A percentile compares a stretch with the other conserved stretches of the same genome.
Conservation (phyloP, 2,329 filamentous ascomycete species). For the Neonectria neomacrospora region DNA sequence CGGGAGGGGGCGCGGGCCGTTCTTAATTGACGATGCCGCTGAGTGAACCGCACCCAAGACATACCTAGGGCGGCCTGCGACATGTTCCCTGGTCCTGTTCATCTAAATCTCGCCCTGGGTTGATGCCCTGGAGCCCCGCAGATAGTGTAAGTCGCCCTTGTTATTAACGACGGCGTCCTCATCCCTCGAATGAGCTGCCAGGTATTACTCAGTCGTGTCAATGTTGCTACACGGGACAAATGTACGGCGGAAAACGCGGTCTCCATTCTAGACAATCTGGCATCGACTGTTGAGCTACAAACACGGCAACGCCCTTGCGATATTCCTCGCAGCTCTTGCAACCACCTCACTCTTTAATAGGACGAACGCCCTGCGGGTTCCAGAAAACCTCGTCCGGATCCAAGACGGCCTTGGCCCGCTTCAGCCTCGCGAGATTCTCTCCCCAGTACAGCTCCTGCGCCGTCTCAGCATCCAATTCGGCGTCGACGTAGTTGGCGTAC, state of each 20-base stretch:
- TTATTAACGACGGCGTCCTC: not conserved
- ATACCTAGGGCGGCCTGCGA: constrained; percentile 4
- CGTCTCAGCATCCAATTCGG: constrained; percentile 46
- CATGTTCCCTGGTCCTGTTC: constrained; percentile 4
- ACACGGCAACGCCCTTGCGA: not conserved
- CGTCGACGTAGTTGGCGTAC: constrained; percentile 57
- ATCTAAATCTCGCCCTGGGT: constrained; percentile 11
- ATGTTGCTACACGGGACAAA: not conserved
- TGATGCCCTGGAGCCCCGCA: not conserved
- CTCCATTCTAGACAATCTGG: not conserved
- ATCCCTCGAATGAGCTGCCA: not conserved
- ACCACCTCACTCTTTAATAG: constrained; percentile 9
- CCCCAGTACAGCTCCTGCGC: constrained; percentile 53
- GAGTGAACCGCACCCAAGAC: constrained; percentile 12
- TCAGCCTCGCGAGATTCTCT: constrained; percentile 47
- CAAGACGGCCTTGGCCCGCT: constrained; percentile 49
- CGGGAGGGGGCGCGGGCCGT: not conserved
- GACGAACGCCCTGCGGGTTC: constrained; percentile 50
- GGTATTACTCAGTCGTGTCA: not conserved
- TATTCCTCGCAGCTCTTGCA: not conserved
- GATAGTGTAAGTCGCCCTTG: not conserved
- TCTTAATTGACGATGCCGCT: constrained; percentile 16
- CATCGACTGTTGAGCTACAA: too few relatives aligned
- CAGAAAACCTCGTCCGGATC: constrained; percentile 54
- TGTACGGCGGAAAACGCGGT: not conserved